Conservation (phyloP, 768 basidiomycete species). For the Rhodotorula diobovata region DNA sequence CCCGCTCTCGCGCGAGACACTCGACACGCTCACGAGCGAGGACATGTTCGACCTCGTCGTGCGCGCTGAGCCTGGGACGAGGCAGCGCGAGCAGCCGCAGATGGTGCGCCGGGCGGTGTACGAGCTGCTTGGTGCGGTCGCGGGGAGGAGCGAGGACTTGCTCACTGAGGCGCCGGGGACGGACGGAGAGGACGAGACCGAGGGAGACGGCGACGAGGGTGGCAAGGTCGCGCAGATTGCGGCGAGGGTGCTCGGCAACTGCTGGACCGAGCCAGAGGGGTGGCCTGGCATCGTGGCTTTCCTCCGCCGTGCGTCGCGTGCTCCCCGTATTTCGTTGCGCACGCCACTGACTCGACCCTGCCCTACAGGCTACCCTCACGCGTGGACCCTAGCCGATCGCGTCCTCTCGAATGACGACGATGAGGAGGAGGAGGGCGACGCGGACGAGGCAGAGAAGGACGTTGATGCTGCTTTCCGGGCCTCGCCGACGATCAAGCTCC, state of each 20-base stretch:
- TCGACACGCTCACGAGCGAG: slow-evolving; percentile 8
- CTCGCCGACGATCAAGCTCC: slow-evolving; percentile 49
- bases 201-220: slow-evolving; percentile 1
- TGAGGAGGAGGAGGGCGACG: slow-evolving; percentile 46
- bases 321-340: not conserved
- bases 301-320: slow-evolving; percentile 11
- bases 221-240: slow-evolving; percentile 6
- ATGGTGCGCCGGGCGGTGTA: slow-evolving; percentile 28
- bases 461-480: slow-evolving; percentile 3
- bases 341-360: not conserved
- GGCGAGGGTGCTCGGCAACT: slow-evolving; percentile 22
- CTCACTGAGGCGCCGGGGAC: not conserved
- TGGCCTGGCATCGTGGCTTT: slow-evolving; percentile 35
- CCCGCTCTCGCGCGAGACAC: slow-evolving; percentile 3
- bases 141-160: slow-evolving; percentile 12
- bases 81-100: slow-evolving; percentile 17
- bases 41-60: slow-evolving; percentile 26
- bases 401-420: slow-evolving; percentile 47
- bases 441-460: not conserved
- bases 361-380: slow-evolving; percentile 25
- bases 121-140: slow-evolving; percentile 29
- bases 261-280: slow-evolving; percentile 36
- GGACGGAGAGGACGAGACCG: not conserved
- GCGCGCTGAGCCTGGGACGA: not conserved
- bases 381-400: slow-evolving; percentile 29